These are phyloP conservation scores for Gracilaria vermiculophylla DNA, from an alignment of 23 red algal species.

Conservation along the genomic window DNA sequence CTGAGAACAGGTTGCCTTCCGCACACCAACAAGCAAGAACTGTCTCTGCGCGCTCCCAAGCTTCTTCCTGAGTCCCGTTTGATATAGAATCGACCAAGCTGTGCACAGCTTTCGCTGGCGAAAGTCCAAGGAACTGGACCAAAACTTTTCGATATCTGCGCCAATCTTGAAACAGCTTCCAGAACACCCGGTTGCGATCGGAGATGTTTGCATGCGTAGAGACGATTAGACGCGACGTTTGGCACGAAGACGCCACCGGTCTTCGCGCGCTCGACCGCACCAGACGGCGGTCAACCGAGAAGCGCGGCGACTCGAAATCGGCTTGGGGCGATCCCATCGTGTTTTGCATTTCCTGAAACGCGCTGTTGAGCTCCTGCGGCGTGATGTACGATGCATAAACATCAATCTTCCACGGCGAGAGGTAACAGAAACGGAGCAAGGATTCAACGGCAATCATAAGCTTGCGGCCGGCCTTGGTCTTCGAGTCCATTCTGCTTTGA, in stretches of 20 bases:
- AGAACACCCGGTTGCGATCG: slow-evolving; percentile 16
- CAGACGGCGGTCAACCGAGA: slow-evolving; percentile 4
- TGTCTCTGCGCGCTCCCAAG: slow-evolving; percentile 17
- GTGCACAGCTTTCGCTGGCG: neutral
- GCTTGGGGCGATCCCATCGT: neutral
- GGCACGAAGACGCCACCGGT: slow-evolving; percentile 4
- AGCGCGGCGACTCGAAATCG: neutral
- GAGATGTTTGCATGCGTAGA: neutral
- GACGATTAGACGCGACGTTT: neutral
- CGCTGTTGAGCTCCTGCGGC: slow-evolving; percentile 12
- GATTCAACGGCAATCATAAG: slow-evolving; percentile 44
- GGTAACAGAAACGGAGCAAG: slow-evolving; percentile 28
- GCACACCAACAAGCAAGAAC: slow-evolving; percentile 11
- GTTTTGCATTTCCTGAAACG: neutral
- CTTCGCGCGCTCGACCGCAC: slow-evolving; percentile 36
- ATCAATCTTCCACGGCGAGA: slow-evolving; percentile 59
- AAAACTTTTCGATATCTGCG: slow-evolving; percentile 26
- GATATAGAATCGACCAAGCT: slow-evolving; percentile 30
- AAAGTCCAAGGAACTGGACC: slow-evolving; percentile 9
- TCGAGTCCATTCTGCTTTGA: slow-evolving; percentile 10
- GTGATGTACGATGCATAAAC: slow-evolving; percentile 45
- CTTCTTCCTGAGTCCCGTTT: slow-evolving; percentile 16
- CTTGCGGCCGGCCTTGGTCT: slow-evolving; percentile 4
- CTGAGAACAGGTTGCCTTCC: slow-evolving; percentile 25
- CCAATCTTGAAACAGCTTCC: slow-evolving; percentile 48